A percentile compares a stretch with the other conserved stretches of the same genome.
These are phyloP conservation scores for Epipyxis sp. DNA, from an alignment of 108 stramenopile genomes.

Conservation along the genomic window DNA sequence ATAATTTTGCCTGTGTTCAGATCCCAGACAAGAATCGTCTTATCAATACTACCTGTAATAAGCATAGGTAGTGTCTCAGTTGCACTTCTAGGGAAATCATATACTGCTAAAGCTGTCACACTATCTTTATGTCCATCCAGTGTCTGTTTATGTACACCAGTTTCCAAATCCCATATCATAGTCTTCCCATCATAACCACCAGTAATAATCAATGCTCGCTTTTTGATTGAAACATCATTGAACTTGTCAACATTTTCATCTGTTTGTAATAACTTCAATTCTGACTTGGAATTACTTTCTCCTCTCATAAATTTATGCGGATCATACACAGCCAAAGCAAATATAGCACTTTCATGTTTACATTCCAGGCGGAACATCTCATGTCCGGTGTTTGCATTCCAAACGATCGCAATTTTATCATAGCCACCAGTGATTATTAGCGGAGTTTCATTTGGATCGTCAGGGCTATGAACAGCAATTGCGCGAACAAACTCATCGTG, in stretches of 20 bases:
- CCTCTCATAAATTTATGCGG: background rate
- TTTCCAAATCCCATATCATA: constrained; percentile 8
- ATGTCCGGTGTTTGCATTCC: background rate
- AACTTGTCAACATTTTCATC: no score
- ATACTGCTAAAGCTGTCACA: constrained; percentile 12
- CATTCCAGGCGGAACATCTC: no score
- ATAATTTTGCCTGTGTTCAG: background rate
- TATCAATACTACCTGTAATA: constrained; percentile 30
- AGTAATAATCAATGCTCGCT: constrained; percentile 3
- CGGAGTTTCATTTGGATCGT: background rate
- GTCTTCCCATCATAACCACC: constrained; percentile 13
- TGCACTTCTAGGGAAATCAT: constrained; percentile 22
- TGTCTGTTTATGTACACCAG: background rate
- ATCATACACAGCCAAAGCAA: constrained; percentile 15
- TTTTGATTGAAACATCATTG: no score
- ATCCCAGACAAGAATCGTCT: constrained; percentile 3
- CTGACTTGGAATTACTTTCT: background rate
- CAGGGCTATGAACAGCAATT: background rate
- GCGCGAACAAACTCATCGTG: background rate
- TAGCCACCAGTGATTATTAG: background rate
- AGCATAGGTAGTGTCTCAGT: constrained; percentile 5
- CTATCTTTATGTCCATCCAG: constrained; percentile 22
- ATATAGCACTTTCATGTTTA: background rate
- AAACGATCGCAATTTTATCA: constrained; percentile 5
- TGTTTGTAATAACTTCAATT: no score